Evolutionary conservation across 2,329 filamentous ascomycete species (phyloP), one percentile per base, ranked within the genome.

Genomic region (Fusarium secorum): DNA sequence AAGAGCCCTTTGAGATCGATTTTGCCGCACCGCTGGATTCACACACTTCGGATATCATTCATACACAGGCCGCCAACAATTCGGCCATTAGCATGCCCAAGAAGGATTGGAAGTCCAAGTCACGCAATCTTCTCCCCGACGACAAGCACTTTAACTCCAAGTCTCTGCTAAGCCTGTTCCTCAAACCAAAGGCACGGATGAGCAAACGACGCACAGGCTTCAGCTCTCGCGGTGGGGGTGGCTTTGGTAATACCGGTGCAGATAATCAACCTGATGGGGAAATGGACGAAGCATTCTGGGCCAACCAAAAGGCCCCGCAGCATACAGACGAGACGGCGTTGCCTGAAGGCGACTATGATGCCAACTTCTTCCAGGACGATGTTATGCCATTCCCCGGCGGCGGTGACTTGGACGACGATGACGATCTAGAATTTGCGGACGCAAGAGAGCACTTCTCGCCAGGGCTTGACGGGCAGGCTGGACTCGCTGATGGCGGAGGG

Each of bases 141-240:
- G 96, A 99, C 82, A 98, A 98, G 81, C 95, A 98, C 79, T 98
- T 99, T 84, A 97, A 95, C 83, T 98, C 95, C 13, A 93, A 92
- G 78, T 93, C 97, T 72, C 85, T 99, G 1, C 85, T 98, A 11
- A 92, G 90, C 54, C 87, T 99, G 3, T 99, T 98, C 86, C 86
- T 98, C 32, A 99, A 99, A 80, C 96, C 96, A 32, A 97, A 95
- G 79, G 94, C 95, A 15, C 91, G 92, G 44, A 88, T 98, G 81
- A 90, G 92, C 46, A 88, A 90, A 62, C 88, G 90, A 51, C 90
- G 87, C 69, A 82, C 85, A 46, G 83, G 85, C 8, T 84, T 87
- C 49, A 83, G 84, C 36, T 83, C 82, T 57, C 79, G 80, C 35
- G 62, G 54, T 14, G 83, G 83, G 22, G 79, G 78, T 28, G 80